Conservation (phyloP, 164 flowering plant genomes). For the Stephania japonica region DNA sequence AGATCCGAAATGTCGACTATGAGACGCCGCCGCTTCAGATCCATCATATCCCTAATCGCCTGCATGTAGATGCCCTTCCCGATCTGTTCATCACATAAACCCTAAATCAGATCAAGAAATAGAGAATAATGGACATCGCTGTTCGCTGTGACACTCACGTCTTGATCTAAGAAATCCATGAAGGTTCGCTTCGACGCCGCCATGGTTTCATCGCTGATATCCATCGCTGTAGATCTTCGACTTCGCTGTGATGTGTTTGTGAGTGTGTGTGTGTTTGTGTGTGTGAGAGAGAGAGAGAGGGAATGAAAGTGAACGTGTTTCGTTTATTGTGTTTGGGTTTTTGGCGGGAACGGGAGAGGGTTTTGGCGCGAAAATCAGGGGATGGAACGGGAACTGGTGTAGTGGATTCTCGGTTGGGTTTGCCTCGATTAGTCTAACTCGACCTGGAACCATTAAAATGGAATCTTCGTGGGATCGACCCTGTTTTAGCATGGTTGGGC, state of each 20-base stretch:
- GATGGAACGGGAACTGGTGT: not conserved
- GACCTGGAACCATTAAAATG: not conserved
- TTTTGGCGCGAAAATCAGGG: constrained; percentile 1
- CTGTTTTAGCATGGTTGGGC: too few species aligned
- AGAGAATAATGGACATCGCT: not conserved
- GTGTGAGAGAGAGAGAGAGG: not conserved
- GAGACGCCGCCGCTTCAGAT: constrained; percentile 55
- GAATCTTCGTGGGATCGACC: too few species aligned
- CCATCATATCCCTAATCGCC: constrained; percentile 57
- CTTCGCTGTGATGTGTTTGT: not conserved
- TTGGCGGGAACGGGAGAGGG: not conserved
- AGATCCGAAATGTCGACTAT: constrained; percentile 75
- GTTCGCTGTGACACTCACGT: constrained; percentile 26
- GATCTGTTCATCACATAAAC: constrained; percentile 19
- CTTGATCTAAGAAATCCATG: constrained; percentile 64
- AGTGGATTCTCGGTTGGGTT: not conserved
- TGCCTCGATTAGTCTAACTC: not conserved
- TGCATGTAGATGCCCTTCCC: constrained; percentile 49
- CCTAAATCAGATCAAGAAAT: not conserved
- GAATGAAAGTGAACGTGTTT: not conserved
- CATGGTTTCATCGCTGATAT: constrained; percentile 55
- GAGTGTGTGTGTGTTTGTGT: not conserved
- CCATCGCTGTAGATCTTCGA: constrained; percentile 31
- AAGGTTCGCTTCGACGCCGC: constrained; percentile 65
- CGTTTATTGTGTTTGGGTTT: not conserved